Base-by-base conservation (phyloP, 805 yeast genomes). In the Candida chilensis region DNA sequence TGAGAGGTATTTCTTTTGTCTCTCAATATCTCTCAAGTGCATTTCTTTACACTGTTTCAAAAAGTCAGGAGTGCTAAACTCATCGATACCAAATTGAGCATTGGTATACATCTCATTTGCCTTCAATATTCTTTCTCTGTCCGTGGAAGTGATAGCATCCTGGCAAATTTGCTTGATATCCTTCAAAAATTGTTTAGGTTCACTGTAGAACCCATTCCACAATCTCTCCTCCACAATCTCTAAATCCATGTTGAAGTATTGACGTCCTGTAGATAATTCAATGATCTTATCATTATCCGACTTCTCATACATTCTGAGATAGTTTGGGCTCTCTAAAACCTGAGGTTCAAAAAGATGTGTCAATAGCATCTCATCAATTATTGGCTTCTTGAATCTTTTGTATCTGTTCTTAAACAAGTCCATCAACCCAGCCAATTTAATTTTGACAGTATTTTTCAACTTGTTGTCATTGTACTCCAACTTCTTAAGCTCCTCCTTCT, bases 81-180 rank as follows among this genome's bases (percentile, higher is more conserved):
- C 99, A 43, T 92, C 98, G 31, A 92, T 70, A 5, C 94, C 94
- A 48, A 92, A 94, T 52, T 87, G 95, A 1, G 95, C 95, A 56
- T 92, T 88, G 9, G 96, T 94, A 48, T 72, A 73, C 97, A 92
- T 88, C 51, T 92, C 98, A 33, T 90, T 82, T 0, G 97, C 95
- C 46, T 71, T 72, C 38, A 74, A 51, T 4, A 80, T 60, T 32
- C 95, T 65, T 35, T 92, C 98, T 27, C 97, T 67, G 40, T 90
- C 97, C 0, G 84, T 85, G 3, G 69, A 55, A 0, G 77, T 73
- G 20, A 68, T 64, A 0, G 94, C 71, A 57, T 92, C 99, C 20
- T 66, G 66, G 27, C 83, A 78, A 22, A 92, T 90, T 74, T 82
- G 68, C 45, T 79, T 86, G 27, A 92, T 70, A 48, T 92, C 98